These are phyloP conservation scores for Hypsizygus marmoreus DNA, from an alignment of 768 basidiomycete species.

Conservation along the genomic window DNA sequence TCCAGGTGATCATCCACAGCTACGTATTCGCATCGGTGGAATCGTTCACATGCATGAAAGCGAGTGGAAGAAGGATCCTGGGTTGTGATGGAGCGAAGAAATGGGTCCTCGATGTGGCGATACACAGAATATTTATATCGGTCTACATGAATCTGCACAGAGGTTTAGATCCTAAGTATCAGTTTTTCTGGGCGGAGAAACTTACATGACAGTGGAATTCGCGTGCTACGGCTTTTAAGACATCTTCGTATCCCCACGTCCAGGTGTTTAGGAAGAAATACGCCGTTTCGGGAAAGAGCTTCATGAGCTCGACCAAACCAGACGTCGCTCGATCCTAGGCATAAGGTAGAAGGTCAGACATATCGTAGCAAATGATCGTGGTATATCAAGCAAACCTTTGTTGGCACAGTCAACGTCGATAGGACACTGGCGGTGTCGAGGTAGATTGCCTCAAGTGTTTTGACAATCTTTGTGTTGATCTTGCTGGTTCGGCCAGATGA, in stretches of 20 bases:
- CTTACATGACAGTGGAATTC: slow-evolving; percentile 65
- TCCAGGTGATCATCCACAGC: slow-evolving; percentile 39
- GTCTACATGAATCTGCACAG: slow-evolving; percentile 87
- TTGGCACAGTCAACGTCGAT: slow-evolving; percentile 49
- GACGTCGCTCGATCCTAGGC: slow-evolving; percentile 62
- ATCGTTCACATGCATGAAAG: slow-evolving; percentile 94
- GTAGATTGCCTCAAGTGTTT: slow-evolving; percentile 74
- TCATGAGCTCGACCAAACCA: slow-evolving; percentile 72
- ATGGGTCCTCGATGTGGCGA: slow-evolving; percentile 56
- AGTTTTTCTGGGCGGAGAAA: not conserved
- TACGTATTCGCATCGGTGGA: slow-evolving; percentile 69
- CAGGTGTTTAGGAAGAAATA: slow-evolving; percentile 90
- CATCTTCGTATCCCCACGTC: slow-evolving; percentile 97
- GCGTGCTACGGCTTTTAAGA: slow-evolving; percentile 73
- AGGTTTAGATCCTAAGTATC: not conserved
- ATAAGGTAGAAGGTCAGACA: not conserved
- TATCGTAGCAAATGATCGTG: not conserved
- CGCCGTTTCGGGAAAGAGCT: slow-evolving; percentile 60
- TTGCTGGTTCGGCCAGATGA: not conserved
- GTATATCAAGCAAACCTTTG: slow-evolving; percentile 47
- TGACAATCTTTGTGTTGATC: slow-evolving; percentile 24
- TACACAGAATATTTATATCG: slow-evolving; percentile 82
- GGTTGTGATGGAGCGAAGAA: slow-evolving; percentile 61
- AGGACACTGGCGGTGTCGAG: slow-evolving; percentile 79
- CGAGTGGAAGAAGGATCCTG: slow-evolving; percentile 63